A percentile compares a stretch with the other conserved stretches of the same genome.
phyloP scores from a whole-genome alignment of 2,329 filamentous ascomycete genomes.

The Cladosporium sp. region DNA sequence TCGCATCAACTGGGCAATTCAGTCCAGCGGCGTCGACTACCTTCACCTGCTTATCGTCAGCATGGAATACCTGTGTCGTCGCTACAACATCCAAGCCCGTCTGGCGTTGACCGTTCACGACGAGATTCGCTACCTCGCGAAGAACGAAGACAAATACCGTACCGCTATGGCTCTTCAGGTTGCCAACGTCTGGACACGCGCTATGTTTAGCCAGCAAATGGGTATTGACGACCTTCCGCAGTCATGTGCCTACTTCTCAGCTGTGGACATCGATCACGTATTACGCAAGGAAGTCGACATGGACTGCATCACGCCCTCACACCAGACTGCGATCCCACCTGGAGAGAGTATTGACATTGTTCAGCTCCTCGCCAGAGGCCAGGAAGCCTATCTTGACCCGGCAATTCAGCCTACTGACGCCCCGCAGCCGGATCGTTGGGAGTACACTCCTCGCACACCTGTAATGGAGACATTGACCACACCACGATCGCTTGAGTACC shows the following conservation, averaged over 20 bases:
- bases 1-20: constrained; percentile 98
- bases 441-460: constrained; percentile 66
- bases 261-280: constrained; percentile 90
- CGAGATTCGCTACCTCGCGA: constrained; percentile 91
- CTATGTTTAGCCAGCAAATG: constrained; percentile 96
- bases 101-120: constrained; percentile 94
- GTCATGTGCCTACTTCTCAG: constrained; percentile 90
- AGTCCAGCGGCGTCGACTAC: constrained; percentile 95
- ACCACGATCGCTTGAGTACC: constrained; percentile 47
- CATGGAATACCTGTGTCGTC: constrained; percentile 89
- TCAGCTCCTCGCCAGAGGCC: constrained; percentile 69
- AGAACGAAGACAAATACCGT: constrained; percentile 78
- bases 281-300: constrained; percentile 98
- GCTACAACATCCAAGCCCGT: constrained; percentile 79
- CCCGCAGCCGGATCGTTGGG: constrained; percentile 58
- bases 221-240: constrained; percentile 94
- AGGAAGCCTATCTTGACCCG: constrained; percentile 65
- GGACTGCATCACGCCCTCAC: constrained; percentile 90
- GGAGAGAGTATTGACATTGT: constrained; percentile 84
- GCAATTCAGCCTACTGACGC: constrained; percentile 53
- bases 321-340: constrained; percentile 70
- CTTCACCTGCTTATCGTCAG: constrained; percentile 86
- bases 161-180: constrained; percentile 91
- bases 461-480: constrained; percentile 68
- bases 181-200: constrained; percentile 91